Evolutionary conservation across 2,329 filamentous ascomycete species (phyloP), one percentile per base, ranked within the genome.

Genomic region (Lecanicillium sp.): DNA sequence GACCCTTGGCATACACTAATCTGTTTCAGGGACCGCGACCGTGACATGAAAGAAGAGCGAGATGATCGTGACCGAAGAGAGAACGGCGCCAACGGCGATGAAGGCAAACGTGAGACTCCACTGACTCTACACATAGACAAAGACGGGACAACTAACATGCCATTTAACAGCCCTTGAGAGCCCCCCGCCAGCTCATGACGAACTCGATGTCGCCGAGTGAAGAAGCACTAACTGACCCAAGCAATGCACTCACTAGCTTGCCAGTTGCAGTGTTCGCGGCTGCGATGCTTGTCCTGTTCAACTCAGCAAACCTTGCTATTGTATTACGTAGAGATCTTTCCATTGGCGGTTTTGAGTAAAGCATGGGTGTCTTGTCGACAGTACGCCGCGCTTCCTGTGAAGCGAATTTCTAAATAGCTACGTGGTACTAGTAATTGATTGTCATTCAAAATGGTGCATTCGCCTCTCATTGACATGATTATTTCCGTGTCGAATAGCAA

Each of bases 201-300:
- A 98, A 58, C 77, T 96, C 58, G 92, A 98, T 62, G 89, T 92
- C 57, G 90, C 89, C 55, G 92, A 96, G 67, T 81, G 69, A 54
- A 44, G 41, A n/a, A 11, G 6, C 22, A 11, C 22, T 25, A 25
- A 25, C 22, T 25, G 22, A 25, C 22, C 6, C 7, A 11, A 25
- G 22, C 22, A 25, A 11, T 25, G 22, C 6, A 25, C 6, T 25
- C 11, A 25, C 22, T 11, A 11, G 22, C 22, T 7, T 7, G 7
- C 22, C 11, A 7, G 22, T 25, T 25, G n/a, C n/a, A 27, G 33
- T 33, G 14, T 25, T 14, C 14, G 18, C 27, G 28, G 28, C 38
- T 19, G 34, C 16, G 20, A 27, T 15, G 27, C 22, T 15, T 28
- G 18, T 14, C 15, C 33, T 14, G 18, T 36, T n/a, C 28, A 41